Conservation (phyloP, 2,329 filamentous ascomycete genomes). For the Grosmannia clavigera region DNA sequence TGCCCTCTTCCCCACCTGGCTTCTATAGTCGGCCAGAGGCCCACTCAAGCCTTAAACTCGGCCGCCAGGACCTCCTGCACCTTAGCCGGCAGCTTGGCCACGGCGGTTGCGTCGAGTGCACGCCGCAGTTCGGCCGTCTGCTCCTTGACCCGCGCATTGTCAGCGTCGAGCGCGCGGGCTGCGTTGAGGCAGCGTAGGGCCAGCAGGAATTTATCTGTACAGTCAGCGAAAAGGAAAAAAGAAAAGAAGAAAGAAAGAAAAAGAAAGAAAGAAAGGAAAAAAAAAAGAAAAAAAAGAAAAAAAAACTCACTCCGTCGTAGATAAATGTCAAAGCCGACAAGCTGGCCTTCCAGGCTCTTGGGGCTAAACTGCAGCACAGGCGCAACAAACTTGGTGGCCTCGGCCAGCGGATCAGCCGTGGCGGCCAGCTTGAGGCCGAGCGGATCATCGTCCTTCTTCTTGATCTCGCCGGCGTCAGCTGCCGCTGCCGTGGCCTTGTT, state of each 20-base stretch:
- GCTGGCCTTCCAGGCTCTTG: slow-evolving; percentile 68
- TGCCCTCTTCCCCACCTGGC: neutral
- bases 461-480: slow-evolving; percentile 43
- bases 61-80: slow-evolving; percentile 57
- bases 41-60: slow-evolving; percentile 34
- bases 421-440: slow-evolving; percentile 67
- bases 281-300: slow-evolving; percentile 7
- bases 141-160: slow-evolving; percentile 62
- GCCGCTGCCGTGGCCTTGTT: slow-evolving; percentile 59
- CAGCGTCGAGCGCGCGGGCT: slow-evolving; percentile 54
- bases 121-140: slow-evolving; percentile 60
- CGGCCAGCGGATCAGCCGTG: slow-evolving; percentile 70
- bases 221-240: neutral
- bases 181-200: slow-evolving; percentile 77
- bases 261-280: neutral
- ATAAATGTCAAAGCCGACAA: slow-evolving; percentile 82
- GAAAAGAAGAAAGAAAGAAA: neutral
- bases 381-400: slow-evolving; percentile 74
- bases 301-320: slow-evolving; percentile 60
- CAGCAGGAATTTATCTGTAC: slow-evolving; percentile 71
- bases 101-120: slow-evolving; percentile 37
- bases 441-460: slow-evolving; percentile 87
- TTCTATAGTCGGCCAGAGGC: neutral
- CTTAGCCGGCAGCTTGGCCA: slow-evolving; percentile 49
- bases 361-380: slow-evolving; percentile 76